Conservation (phyloP, 2,329 filamentous ascomycete species). For the Fusarium sulawesiense region DNA sequence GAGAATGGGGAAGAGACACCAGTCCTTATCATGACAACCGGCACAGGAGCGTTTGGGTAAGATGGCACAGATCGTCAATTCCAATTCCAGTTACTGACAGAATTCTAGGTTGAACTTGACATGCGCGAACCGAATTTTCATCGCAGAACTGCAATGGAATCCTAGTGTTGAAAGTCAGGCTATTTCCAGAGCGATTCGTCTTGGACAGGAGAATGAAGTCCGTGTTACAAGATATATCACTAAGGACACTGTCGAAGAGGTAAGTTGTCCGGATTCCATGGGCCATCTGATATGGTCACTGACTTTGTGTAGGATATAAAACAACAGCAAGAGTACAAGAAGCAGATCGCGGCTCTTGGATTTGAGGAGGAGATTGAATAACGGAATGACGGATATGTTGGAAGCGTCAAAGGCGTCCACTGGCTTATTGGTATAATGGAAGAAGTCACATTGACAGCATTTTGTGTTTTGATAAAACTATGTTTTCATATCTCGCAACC, state of each 20-base stretch:
- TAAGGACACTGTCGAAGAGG: conserved; percentile 57
- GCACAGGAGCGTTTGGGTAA: conserved; percentile 63
- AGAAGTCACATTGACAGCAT: too few species aligned
- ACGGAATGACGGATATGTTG: neutral
- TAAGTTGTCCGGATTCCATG: neutral
- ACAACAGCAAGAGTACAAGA: conserved; percentile 18
- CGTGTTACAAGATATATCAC: conserved; percentile 59
- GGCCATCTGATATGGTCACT: accelerated
- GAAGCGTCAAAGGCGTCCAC: too few species aligned
- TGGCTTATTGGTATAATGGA: too few species aligned
- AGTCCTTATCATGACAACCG: conserved; percentile 65
- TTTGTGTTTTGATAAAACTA: too few species aligned
- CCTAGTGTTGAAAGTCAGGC: conserved; percentile 64
- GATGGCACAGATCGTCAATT: neutral
- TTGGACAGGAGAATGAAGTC: conserved; percentile 59
- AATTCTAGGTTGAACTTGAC: conserved; percentile 58
- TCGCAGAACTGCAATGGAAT: conserved; percentile 67
- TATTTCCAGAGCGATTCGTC: conserved; percentile 59
- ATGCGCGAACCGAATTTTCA: conserved; percentile 60
- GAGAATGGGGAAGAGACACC: conserved; percentile 34
- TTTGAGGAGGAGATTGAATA: neutral
- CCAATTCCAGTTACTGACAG: accelerated
- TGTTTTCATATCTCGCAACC: neutral
- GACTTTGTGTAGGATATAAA: accelerated
- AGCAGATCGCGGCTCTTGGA: conserved; percentile 7